Evolutionary conservation across 1,284 basidiomycete species (phyloP).

Genomic region (Pulveroboletus sp.): DNA sequence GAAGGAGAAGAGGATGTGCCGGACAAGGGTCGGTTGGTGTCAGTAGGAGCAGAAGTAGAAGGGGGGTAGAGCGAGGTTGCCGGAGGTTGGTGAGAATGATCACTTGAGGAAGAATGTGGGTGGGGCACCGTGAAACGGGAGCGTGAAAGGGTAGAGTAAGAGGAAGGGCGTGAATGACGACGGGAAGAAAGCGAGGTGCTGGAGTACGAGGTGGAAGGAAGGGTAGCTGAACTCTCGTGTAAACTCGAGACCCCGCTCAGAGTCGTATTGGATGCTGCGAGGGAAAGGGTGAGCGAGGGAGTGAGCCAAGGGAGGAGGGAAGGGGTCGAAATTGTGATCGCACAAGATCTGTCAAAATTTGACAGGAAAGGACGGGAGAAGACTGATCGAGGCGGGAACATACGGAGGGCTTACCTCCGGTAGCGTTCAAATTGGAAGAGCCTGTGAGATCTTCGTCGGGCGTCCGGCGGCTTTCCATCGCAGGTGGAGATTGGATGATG

Average conservation of each 20-base stretch:
- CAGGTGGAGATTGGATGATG: slow-evolving; percentile 2
- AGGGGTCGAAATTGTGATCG: slow-evolving; percentile 9
- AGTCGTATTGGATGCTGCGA: slow-evolving; percentile 10
- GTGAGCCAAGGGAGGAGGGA: neutral
- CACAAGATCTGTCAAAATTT: slow-evolving; percentile 13
- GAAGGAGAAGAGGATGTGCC: slow-evolving; percentile 3
- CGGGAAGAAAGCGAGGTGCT: no score
- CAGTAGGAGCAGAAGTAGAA: neutral
- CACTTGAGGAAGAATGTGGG: neutral
- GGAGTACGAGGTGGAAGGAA: neutral
- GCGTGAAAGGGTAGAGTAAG: neutral
- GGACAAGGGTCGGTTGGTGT: neutral
- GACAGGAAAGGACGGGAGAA: slow-evolving; percentile 14
- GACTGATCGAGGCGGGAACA: slow-evolving; percentile 10
- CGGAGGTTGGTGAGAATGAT: slow-evolving; percentile 1
- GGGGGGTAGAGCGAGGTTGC: slow-evolving; percentile 4
- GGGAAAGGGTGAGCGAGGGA: slow-evolving; percentile 8
- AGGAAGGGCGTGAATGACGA: slow-evolving; percentile 2
- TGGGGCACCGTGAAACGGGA: neutral
- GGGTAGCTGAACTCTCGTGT: neutral
- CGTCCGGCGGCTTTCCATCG: slow-evolving; percentile 28
- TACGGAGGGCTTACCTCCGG: slow-evolving; percentile 34
- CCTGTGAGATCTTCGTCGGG: slow-evolving; percentile 16
- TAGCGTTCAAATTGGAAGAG: slow-evolving; percentile 9
- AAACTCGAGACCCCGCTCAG: neutral